These are phyloP conservation scores for Retiboletus flavoniger DNA, from an alignment of 1,284 basidiomycete genomes.

Conservation along the genomic window DNA sequence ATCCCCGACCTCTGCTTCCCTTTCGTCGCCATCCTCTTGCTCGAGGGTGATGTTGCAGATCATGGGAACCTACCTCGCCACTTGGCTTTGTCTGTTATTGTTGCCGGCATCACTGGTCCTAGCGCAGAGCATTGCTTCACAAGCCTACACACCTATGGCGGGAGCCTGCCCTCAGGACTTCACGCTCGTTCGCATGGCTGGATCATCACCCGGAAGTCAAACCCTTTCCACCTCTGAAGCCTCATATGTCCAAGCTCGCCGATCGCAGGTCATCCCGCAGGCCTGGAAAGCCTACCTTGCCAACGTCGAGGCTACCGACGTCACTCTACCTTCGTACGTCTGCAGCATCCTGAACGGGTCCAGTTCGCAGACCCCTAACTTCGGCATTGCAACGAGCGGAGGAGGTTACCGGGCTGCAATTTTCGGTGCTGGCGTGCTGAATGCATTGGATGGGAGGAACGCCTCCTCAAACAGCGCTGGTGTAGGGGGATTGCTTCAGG, in stretches of 20 bases:
- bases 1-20: background rate
- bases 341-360: constrained; percentile 32
- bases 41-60: background rate
- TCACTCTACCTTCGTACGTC: constrained; percentile 37
- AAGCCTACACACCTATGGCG: constrained; percentile 28
- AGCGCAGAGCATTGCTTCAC: constrained; percentile 28
- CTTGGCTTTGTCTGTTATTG: constrained; percentile 17
- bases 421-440: constrained; percentile 50
- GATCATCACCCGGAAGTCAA: constrained; percentile 27
- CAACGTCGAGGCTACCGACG: constrained; percentile 33
- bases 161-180: constrained; percentile 33
- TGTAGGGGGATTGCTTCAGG: constrained; percentile 52
- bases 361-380: constrained; percentile 31
- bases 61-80: background rate
- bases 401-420: constrained; percentile 50
- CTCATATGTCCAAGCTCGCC: constrained; percentile 34
- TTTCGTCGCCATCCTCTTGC: background rate
- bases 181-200: constrained; percentile 35
- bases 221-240: constrained; percentile 32
- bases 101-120: constrained; percentile 6
- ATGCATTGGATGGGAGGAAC: constrained; percentile 51
- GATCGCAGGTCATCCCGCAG: constrained; percentile 28
- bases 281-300: constrained; percentile 37
- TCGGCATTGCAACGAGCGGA: constrained; percentile 47
- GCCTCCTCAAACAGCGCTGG: constrained; percentile 40